Evolutionary conservation across 169 alveolate genomes (phyloP).

Genomic region (Pseudocohnilembus persalinus): DNA sequence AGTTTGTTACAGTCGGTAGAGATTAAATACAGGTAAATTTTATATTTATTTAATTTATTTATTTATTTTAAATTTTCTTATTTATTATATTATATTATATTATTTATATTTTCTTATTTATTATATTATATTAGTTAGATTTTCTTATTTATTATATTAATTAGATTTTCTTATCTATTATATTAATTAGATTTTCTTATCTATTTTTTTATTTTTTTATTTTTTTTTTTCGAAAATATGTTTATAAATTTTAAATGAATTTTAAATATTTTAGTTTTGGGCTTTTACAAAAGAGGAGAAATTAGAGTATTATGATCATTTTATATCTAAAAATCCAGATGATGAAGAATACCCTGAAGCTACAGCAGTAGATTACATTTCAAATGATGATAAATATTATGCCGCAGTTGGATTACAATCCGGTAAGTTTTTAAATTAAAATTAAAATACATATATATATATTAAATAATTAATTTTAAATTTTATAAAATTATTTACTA

Average conservation of each 20-base stretch:
- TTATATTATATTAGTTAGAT: no score
- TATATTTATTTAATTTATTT: no score
- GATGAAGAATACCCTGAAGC: slow-evolving; percentile 33
- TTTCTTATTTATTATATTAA: no score
- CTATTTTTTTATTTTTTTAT: no score
- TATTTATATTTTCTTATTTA: no score
- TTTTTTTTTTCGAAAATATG: no score
- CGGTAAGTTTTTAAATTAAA: not conserved
- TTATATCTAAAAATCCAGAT: slow-evolving; percentile 41
- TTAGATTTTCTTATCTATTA: no score
- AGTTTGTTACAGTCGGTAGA: slow-evolving; percentile 66
- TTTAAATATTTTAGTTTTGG: slow-evolving; percentile 41
- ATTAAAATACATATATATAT: not conserved
- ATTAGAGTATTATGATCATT: slow-evolving; percentile 58
- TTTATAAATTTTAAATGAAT: no score
- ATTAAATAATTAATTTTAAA: slow-evolving; percentile 9
- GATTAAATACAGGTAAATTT: slow-evolving; percentile 28
- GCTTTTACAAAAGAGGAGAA: slow-evolving; percentile 41
- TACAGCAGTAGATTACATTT: slow-evolving; percentile 44
- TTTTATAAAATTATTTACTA: slow-evolving; percentile 1
- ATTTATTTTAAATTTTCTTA: no score
- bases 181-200: no score
- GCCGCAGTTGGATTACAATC: not conserved
- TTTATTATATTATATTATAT: no score
- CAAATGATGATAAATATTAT: slow-evolving; percentile 26